Evolutionary conservation across 768 basidiomycete genomes (phyloP).

Genomic region (Lentinula sp.): DNA sequence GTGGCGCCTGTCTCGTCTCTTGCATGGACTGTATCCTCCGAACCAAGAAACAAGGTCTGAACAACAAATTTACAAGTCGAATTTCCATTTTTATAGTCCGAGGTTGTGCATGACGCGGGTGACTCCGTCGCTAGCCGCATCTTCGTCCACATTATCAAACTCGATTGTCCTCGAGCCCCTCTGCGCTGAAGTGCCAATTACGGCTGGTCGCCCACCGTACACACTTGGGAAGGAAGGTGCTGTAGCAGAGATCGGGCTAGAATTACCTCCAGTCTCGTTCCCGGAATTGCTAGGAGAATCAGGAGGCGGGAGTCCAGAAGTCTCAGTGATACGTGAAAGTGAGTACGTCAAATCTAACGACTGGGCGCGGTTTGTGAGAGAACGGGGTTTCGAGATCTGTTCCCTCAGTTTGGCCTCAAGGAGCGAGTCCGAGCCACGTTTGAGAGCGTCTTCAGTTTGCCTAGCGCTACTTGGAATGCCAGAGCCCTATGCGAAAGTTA

Average conservation of each 20-base stretch:
- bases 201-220: conserved; percentile 48
- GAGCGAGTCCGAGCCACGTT: conserved; percentile 79
- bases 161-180: conserved; percentile 24
- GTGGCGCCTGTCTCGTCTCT: not conserved
- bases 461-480: conserved; percentile 63
- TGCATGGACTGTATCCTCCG: not conserved
- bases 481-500: conserved; percentile 42
- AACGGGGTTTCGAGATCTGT: conserved; percentile 69
- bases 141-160: conserved; percentile 32
- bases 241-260: conserved; percentile 72
- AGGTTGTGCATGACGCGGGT: conserved; percentile 75
- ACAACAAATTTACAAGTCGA: not conserved
- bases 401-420: conserved; percentile 82
- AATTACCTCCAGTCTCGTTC: conserved; percentile 68
- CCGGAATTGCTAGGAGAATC: conserved; percentile 80
- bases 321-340: conserved; percentile 74
- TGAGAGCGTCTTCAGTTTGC: conserved; percentile 68
- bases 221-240: conserved; percentile 84
- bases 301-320: conserved; percentile 57
- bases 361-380: conserved; percentile 81
- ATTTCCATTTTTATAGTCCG: conserved; percentile 38
- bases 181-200: conserved; percentile 38
- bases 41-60: not conserved
- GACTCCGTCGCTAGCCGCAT: conserved; percentile 61
- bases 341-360: conserved; percentile 85